Conservation (phyloP, 306 rosid species). For the Prunus davidiana region DNA sequence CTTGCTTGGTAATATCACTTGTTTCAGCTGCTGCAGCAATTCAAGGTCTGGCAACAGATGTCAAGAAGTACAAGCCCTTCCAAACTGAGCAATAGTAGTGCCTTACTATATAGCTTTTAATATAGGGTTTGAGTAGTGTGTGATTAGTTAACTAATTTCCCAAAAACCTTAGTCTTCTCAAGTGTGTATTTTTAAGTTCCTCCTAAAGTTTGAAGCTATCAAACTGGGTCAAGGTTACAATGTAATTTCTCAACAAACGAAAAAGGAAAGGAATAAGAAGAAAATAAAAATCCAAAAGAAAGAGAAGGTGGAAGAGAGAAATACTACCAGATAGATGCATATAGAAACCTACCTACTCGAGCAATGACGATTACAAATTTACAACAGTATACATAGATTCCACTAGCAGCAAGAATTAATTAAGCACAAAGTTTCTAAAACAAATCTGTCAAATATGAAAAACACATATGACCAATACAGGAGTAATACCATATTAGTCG, state of each 20-base stretch:
- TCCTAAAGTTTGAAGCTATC: constrained; percentile 14
- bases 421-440: no score
- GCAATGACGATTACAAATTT: no score
- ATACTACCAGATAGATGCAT: no score
- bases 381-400: no score
- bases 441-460: no score
- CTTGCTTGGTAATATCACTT: constrained; percentile 68
- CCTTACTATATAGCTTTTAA: not conserved
- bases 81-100: constrained; percentile 41
- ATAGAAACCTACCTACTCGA: no score
- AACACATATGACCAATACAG: no score
- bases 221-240: constrained; percentile 2
- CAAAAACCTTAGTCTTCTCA: not conserved
- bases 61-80: constrained; percentile 81
- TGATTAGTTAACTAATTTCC: not conserved
- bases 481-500: no score
- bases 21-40: constrained; percentile 83
- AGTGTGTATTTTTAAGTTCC: not conserved
- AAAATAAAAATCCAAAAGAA: not conserved
- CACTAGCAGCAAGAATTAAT: no score
- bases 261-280: not conserved
- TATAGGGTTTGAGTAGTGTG: constrained; percentile 1
- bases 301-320: not conserved
- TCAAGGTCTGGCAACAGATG: constrained; percentile 67
- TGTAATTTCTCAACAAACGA: not conserved